Evolutionary conservation across 257 asterid genomes (phyloP), one percentile per base, ranked within the genome.

Genomic region (Solanum verrucosum): DNA sequence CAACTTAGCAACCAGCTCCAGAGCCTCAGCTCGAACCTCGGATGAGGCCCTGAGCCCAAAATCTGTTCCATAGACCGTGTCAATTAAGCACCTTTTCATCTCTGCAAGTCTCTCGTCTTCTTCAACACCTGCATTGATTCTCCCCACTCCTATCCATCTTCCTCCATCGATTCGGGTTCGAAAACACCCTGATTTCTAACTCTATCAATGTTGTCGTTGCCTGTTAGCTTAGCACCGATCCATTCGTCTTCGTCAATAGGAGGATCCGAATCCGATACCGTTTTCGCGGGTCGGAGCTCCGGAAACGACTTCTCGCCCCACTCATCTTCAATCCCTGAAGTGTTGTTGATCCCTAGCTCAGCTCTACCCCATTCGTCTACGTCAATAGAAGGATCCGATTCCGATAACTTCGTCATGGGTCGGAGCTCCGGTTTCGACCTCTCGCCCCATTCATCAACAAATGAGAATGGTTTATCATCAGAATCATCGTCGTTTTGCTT

Each of bases 381-480:
- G 23, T 44, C 37, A 25, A 79, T 79, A 25, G 67, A 67, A 79
- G 67, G 85, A 79, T 79, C 85, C 40, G 85, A 79, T 25, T 79
- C 67, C 0, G 67, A 16, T 44, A 79, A 79, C 85, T 79, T 79
- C 65, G 85, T 44, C 5, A 4, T 12, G 9, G 98, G 67, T 79
- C 9, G 65, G 67, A 46, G n/a, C 14, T 79, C 40, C 38, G 38
- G 9, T 15, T 42, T 34, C 27, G 67, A 25, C 73, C 90, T 93
- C 86, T 97, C 98, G 1, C 98, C 98, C 99, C 98, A 95, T 89
- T 95, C 99, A 71, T 96, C 99, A 2, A 86, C 92, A 46, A 89
- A 25, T 6, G 89, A n/a, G 9, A 16, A 35, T 3, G 94, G 93
- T 5, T 91, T 79, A 33, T 67, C 72, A 18, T 87, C 91, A 1